phyloP scores from a whole-genome alignment of 2,329 filamentous ascomycete species.

The Aciculosporium take region DNA sequence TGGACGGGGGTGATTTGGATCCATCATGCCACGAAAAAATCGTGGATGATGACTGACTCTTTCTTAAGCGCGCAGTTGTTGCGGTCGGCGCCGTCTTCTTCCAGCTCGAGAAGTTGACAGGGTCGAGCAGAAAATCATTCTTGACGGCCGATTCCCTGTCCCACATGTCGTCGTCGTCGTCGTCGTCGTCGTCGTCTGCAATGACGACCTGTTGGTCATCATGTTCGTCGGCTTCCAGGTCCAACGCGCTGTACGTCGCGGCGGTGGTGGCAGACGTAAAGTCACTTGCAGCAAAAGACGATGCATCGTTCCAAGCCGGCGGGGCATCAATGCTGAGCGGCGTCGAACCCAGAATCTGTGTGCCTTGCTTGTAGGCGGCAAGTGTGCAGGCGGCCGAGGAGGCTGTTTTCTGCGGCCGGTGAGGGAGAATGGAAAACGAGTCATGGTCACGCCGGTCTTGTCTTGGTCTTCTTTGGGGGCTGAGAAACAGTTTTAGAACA shows the following conservation, averaged over 20 bases:
- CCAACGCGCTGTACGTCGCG: conserved; percentile 14
- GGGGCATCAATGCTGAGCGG: conserved; percentile 28
- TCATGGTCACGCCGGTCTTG: conserved; percentile 16
- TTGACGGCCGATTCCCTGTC: conserved; percentile 34
- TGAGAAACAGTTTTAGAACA: neutral
- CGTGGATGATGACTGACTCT: conserved; percentile 40
- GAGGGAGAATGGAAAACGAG: conserved; percentile 34
- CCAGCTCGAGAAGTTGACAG: conserved; percentile 2
- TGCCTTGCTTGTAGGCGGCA: conserved; percentile 33
- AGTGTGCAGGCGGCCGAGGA: conserved; percentile 15
- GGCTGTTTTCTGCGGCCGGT: conserved; percentile 31
- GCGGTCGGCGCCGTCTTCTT: conserved; percentile 16
- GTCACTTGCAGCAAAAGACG: conserved; percentile 30
- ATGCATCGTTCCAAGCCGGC: conserved; percentile 28
- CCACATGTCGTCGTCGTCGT: conserved; percentile 19
- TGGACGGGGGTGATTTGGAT: conserved; percentile 38
- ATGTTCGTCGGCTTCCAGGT: conserved; percentile 5
- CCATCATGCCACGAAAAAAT: conserved; percentile 44
- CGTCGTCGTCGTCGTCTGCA: conserved; percentile 9
- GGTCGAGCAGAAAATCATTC: conserved; percentile 11
- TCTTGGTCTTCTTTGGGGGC: neutral
- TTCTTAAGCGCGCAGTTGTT: conserved; percentile 31
- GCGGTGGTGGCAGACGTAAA: conserved; percentile 28
- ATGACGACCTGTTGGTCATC: conserved; percentile 12
- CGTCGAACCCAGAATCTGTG: conserved; percentile 34